Percentiles rank a stretch among this genome's conserved stretches.
Conservation (phyloP, 2,329 filamentous ascomycete species). For the Ophiosphaerella herpotricha region DNA sequence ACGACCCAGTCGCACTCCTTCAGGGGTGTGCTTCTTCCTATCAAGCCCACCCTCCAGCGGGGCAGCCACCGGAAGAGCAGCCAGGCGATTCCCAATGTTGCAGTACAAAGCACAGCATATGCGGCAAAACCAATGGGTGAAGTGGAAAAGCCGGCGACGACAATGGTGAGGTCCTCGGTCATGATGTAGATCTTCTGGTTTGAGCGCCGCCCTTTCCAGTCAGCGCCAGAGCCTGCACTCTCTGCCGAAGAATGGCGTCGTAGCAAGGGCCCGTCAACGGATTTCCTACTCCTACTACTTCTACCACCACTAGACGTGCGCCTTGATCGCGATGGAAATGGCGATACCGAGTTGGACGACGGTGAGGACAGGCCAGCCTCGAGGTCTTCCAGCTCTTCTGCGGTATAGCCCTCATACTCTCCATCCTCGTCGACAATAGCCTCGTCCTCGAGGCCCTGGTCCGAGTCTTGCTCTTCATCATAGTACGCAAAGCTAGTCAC, state of each 20-base stretch:
- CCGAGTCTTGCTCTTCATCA: constrained; percentile 67
- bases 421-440: constrained; percentile 40
- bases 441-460: constrained; percentile 34
- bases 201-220: constrained; percentile 62
- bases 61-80: constrained; percentile 90
- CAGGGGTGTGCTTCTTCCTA: constrained; percentile 71
- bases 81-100: constrained; percentile 78
- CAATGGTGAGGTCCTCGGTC: constrained; percentile 92
- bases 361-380: constrained; percentile 39
- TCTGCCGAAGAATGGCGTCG: constrained; percentile 71
- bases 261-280: constrained; percentile 65
- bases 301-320: constrained; percentile 63
- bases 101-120: constrained; percentile 72
- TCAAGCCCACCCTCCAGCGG: constrained; percentile 77
- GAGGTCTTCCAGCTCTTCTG: constrained; percentile 57
- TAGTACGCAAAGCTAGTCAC: constrained; percentile 74
- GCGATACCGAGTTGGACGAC: constrained; percentile 17
- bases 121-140: constrained; percentile 68
- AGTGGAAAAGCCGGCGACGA: constrained; percentile 87
- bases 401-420: constrained; percentile 41
- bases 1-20: constrained; percentile 87
- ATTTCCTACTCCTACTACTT: constrained; percentile 57
- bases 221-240: constrained; percentile 68
- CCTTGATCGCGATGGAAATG: constrained; percentile 56
- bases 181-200: constrained; percentile 93